These are phyloP conservation scores for Sporothrix humicola DNA, from an alignment of 2,329 filamentous ascomycete genomes.

Conservation along the genomic window DNA sequence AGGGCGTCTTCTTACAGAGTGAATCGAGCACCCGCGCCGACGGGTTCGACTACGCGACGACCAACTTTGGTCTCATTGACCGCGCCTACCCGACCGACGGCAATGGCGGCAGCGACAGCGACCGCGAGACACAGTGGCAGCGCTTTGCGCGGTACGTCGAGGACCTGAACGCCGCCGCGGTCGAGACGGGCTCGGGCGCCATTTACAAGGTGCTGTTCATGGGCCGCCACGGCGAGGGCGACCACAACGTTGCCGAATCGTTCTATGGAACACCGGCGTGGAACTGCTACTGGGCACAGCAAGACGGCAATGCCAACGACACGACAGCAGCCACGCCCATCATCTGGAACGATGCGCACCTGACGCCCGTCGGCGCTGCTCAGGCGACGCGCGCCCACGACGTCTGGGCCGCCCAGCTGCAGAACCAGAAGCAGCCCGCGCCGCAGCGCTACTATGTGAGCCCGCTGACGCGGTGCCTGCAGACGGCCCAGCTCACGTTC, in stretches of 20 bases:
- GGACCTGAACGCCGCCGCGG: slow-evolving; percentile 14
- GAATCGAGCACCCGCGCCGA: slow-evolving; percentile 25
- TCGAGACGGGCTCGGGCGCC: not conserved
- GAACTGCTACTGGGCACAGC: slow-evolving; percentile 71
- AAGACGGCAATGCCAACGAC: slow-evolving; percentile 62
- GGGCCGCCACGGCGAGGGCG: slow-evolving; percentile 73
- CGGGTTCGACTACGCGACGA: slow-evolving; percentile 26
- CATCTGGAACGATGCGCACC: slow-evolving; percentile 66
- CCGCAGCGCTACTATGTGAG: slow-evolving; percentile 70
- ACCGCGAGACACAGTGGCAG: slow-evolving; percentile 25
- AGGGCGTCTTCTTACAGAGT: slow-evolving; percentile 27
- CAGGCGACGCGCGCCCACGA: slow-evolving; percentile 64
- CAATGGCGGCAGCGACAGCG: not conserved
- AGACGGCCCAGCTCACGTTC: slow-evolving; percentile 69
- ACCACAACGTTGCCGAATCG: slow-evolving; percentile 65
- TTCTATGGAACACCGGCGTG: slow-evolving; percentile 72
- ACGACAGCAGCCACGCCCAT: slow-evolving; percentile 49
- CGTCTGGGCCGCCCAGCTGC: slow-evolving; percentile 64
- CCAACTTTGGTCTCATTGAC: slow-evolving; percentile 28
- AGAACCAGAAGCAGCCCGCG: slow-evolving; percentile 60
- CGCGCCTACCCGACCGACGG: slow-evolving; percentile 27
- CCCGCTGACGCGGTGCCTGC: slow-evolving; percentile 66
- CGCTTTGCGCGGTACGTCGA: slow-evolving; percentile 25
- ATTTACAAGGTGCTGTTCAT: slow-evolving; percentile 71
- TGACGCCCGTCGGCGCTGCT: slow-evolving; percentile 61